These are phyloP conservation scores for Cladophialophora immunda DNA, from an alignment of 2,329 filamentous ascomycete species.

Conservation along the genomic window DNA sequence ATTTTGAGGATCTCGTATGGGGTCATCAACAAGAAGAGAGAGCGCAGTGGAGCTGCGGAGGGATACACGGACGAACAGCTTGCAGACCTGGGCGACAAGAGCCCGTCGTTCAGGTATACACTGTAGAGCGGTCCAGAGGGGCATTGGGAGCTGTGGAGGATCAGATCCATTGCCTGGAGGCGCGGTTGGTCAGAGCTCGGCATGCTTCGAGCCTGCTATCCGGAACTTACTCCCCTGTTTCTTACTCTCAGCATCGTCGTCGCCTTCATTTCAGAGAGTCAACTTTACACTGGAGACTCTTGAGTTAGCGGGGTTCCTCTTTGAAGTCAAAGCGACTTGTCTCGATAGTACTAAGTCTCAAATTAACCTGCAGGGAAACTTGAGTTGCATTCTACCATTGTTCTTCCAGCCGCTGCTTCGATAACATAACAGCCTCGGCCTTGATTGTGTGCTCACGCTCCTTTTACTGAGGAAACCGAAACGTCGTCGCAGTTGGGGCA, in stretches of 20 bases:
- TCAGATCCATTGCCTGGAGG: not conserved
- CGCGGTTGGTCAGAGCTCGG: not conserved
- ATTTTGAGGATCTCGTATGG: conserved; percentile 62
- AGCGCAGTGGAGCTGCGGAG: conserved; percentile 52
- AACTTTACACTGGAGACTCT: too few species aligned
- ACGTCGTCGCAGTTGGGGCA: too few species aligned
- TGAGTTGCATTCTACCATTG: too few species aligned
- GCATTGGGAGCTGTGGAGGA: not conserved
- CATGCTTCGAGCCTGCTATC: not conserved
- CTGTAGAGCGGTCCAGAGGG: conserved; percentile 44
- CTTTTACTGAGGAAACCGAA: too few species aligned
- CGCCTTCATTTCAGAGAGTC: not conserved
- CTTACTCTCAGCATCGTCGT: too few species aligned
- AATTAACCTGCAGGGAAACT: too few species aligned
- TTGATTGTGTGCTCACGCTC: too few species aligned
- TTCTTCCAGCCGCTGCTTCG: too few species aligned
- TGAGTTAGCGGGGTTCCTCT: too few species aligned
- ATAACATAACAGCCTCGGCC: too few species aligned
- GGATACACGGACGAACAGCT: conserved; percentile 61
- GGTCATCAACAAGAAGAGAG: conserved; percentile 67
- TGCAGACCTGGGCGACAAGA: conserved; percentile 67
- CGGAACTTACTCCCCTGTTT: not conserved
- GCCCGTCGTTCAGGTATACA: conserved; percentile 71
- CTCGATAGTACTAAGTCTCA: too few species aligned
- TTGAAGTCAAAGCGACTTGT: too few species aligned